A percentile compares a stretch with the other conserved stretches of the same genome.
Conservation (phyloP, 1,139 yeast genomes). For the Starmera stellimalicola region DNA sequence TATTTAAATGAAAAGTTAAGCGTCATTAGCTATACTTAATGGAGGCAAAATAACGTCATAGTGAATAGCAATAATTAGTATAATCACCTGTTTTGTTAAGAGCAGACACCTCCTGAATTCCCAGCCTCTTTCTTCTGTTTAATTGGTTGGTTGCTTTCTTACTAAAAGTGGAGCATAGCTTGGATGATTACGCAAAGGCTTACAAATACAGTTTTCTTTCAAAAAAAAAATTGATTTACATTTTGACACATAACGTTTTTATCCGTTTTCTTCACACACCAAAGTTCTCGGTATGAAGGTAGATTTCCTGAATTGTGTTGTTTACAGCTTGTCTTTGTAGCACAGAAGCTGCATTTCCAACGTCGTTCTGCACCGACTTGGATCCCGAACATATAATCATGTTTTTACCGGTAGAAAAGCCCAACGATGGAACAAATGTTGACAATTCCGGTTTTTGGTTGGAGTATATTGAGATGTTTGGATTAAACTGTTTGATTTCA, state of each 20-base stretch:
- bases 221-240: too few relatives aligned
- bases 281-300: conserved; percentile 48
- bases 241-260: neutral
- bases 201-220: too few relatives aligned
- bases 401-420: conserved; percentile 28
- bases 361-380: conserved; percentile 32
- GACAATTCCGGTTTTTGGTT: conserved; percentile 29
- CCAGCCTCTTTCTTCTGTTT: too few relatives aligned
- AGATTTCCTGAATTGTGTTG: conserved; percentile 34
- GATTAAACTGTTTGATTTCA: neutral
- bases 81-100: too few relatives aligned
- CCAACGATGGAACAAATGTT: conserved; percentile 8
- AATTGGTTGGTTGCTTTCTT: too few relatives aligned
- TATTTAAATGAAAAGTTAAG: too few relatives aligned
- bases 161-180: too few relatives aligned
- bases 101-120: too few relatives aligned
- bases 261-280: conserved; percentile 34
- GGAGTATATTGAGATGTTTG: conserved; percentile 4
- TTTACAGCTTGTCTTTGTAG: conserved; percentile 22
- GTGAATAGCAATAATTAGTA: too few relatives aligned
- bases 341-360: conserved; percentile 35
- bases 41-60: too few relatives aligned
- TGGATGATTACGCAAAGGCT: too few relatives aligned
- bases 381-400: conserved; percentile 46
- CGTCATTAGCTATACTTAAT: too few relatives aligned